phyloP scores from a whole-genome alignment of 768 basidiomycete species.

The Inosperma sp. region DNA sequence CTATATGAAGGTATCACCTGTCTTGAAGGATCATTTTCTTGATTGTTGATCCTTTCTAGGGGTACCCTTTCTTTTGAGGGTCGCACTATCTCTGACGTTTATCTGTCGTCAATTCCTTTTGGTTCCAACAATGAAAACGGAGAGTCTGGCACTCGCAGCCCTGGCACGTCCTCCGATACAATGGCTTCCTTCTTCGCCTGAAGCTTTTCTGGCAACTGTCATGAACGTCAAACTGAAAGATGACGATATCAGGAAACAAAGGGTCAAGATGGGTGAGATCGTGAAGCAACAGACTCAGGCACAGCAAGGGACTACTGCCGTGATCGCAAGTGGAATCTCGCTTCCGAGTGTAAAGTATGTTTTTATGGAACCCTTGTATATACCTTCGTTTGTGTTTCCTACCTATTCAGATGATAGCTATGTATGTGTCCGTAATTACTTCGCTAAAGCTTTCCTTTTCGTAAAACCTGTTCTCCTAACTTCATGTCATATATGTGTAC shows the following conservation, averaged over 20 bases:
- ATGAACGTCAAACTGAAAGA: slow-evolving; percentile 71
- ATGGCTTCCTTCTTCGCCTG: slow-evolving; percentile 56
- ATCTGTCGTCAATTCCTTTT: slow-evolving; percentile 58
- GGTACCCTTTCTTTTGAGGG: slow-evolving; percentile 67
- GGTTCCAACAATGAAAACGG: slow-evolving; percentile 38
- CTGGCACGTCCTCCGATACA: slow-evolving; percentile 48
- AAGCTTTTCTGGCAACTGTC: slow-evolving; percentile 57
- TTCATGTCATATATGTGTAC: too few relatives aligned
- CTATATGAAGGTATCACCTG: slow-evolving; percentile 62
- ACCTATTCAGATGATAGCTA: too few relatives aligned
- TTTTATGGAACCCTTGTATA: too few relatives aligned
- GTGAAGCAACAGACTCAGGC: slow-evolving; percentile 54
- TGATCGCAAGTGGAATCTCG: slow-evolving; percentile 21
- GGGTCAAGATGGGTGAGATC: slow-evolving; percentile 70
- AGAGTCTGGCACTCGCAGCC: slow-evolving; percentile 39
- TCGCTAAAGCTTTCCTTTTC: too few relatives aligned
- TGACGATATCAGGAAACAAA: slow-evolving; percentile 72
- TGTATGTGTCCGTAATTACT: too few relatives aligned
- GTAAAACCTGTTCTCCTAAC: too few relatives aligned
- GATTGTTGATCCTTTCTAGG: slow-evolving; percentile 37
- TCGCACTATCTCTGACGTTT: slow-evolving; percentile 63
- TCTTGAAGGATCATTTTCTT: neutral
- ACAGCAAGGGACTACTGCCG: slow-evolving; percentile 23
- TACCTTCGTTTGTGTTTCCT: too few relatives aligned
- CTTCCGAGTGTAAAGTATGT: slow-evolving; percentile 23